Conservation (phyloP, 2,329 filamentous ascomycete species). For the Tolypocladium tropicale region DNA sequence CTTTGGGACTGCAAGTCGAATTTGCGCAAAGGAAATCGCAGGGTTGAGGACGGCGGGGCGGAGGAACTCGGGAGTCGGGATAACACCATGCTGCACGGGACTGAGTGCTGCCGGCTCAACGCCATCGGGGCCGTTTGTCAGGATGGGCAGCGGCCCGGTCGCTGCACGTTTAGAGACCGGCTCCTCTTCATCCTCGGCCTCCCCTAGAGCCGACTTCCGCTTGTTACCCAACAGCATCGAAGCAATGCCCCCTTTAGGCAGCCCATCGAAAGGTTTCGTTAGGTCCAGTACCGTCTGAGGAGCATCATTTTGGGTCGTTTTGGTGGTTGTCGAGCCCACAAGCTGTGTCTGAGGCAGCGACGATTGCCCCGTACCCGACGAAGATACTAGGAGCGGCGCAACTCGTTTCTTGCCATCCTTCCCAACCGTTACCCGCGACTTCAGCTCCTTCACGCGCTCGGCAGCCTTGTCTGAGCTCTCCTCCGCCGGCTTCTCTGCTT, state of each 20-base stretch:
- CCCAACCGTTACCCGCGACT: slow-evolving; percentile 85
- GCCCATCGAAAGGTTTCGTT: slow-evolving; percentile 84
- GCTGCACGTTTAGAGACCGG: slow-evolving; percentile 39
- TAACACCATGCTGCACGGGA: slow-evolving; percentile 46
- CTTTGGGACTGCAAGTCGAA: slow-evolving; percentile 79
- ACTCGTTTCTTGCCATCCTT: slow-evolving; percentile 97
- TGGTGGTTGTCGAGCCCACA: slow-evolving; percentile 62
- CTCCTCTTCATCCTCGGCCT: slow-evolving; percentile 67
- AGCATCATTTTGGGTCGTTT: slow-evolving; percentile 53
- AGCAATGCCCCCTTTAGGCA: slow-evolving; percentile 81
- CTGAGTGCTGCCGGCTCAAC: slow-evolving; percentile 64
- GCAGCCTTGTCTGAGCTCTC: slow-evolving; percentile 43
- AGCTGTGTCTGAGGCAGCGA: slow-evolving; percentile 83
- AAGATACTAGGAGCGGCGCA: slow-evolving; percentile 81
- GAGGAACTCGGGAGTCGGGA: slow-evolving; percentile 70
- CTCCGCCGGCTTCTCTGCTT: slow-evolving; percentile 23
- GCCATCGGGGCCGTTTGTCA: slow-evolving; percentile 68
- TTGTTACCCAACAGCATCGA: slow-evolving; percentile 89
- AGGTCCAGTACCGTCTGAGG: slow-evolving; percentile 81
- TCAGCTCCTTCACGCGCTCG: slow-evolving; percentile 52
- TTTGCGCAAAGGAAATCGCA: slow-evolving; percentile 68
- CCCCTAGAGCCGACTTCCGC: slow-evolving; percentile 63
- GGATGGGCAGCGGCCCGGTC: slow-evolving; percentile 62
- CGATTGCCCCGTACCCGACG: slow-evolving; percentile 75
- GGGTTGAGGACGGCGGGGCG: slow-evolving; percentile 82